Evolutionary conservation across 495 filamentous ascomycete species (phyloP).

Genomic region (Aspergillus affinis): DNA sequence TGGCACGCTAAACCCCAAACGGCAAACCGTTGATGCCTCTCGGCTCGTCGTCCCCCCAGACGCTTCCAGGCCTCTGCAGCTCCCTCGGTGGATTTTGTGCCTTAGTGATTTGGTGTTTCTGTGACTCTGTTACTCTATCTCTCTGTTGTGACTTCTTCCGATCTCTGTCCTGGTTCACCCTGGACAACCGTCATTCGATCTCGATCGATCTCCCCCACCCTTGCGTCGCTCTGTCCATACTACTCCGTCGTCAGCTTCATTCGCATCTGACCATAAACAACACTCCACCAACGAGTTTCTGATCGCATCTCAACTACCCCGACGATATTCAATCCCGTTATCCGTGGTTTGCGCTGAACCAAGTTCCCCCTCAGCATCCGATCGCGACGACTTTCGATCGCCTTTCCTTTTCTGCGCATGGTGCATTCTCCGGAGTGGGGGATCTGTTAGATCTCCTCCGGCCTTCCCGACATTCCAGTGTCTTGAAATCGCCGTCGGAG

Average conservation of each 20-base stretch:
- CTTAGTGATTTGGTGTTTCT: background rate
- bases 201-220: background rate
- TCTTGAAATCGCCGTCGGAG: constrained; percentile 20
- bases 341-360: background rate
- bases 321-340: background rate
- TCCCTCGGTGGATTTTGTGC: background rate
- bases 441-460: constrained; percentile 51
- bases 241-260: background rate
- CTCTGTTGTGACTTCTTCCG: background rate
- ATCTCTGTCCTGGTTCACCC: background rate
- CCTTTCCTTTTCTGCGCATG: constrained; percentile 36
- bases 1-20: constrained; percentile 39
- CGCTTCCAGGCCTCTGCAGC: background rate
- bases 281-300: background rate
- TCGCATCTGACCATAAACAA: constrained; percentile 2
- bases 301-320: background rate
- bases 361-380: constrained; percentile 8
- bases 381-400: constrained; percentile 7
- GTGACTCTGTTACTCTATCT: background rate
- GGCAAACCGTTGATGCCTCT: constrained; percentile 40
- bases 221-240: background rate
- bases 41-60: background rate
- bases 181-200: background rate
- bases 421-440: constrained; percentile 49
- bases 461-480: constrained; percentile 36